Evolutionary conservation across 139 green algal species (phyloP).

Genomic region (Mesostigma viride): DNA sequence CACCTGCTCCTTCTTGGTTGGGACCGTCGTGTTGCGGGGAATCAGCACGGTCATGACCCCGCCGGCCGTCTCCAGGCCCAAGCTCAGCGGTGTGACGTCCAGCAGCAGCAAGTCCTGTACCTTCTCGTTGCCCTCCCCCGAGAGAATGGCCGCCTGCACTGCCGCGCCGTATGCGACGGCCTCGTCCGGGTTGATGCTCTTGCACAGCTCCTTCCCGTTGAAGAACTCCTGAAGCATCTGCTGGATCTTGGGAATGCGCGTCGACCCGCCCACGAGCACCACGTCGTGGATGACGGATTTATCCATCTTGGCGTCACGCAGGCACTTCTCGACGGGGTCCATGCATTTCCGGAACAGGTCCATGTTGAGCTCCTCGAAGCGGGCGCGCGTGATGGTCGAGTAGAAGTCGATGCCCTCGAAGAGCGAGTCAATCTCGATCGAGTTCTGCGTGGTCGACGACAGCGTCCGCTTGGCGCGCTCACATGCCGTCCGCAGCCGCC

Average conservation of each 20-base stretch:
- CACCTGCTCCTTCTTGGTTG: constrained; percentile 98
- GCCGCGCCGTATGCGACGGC: constrained; percentile 95
- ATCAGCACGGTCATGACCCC: constrained; percentile 83
- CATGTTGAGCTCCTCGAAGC: constrained; percentile 98
- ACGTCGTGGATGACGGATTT: constrained; percentile 75
- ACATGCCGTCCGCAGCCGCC: constrained; percentile 70
- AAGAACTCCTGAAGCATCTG: constrained; percentile 92
- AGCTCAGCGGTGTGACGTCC: constrained; percentile 81
- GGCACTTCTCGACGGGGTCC: constrained; percentile 86
- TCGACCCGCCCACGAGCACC: constrained; percentile 85
- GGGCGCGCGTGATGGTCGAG: constrained; percentile 84
- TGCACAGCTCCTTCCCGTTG: constrained; percentile 97
- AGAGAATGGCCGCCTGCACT: constrained; percentile 89
- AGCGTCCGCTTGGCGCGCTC: constrained; percentile 88
- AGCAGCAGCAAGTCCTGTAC: constrained; percentile 94
- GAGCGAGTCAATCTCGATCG: constrained; percentile 93
- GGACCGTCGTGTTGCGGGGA: constrained; percentile 88
- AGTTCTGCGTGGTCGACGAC: constrained; percentile 73
- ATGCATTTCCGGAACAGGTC: constrained; percentile 99
- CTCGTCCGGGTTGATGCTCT: constrained; percentile 97
- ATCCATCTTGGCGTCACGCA: constrained; percentile 77
- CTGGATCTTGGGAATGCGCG: constrained; percentile 93
- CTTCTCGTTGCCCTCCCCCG: constrained; percentile 73
- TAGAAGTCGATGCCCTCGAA: constrained; percentile 97
- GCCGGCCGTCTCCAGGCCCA: constrained; percentile 88